Percentiles rank a stretch among this genome's conserved stretches.
phyloP scores from a whole-genome alignment of 371 early-diverging fungal species.

The Haplosporangium sp. region DNA sequence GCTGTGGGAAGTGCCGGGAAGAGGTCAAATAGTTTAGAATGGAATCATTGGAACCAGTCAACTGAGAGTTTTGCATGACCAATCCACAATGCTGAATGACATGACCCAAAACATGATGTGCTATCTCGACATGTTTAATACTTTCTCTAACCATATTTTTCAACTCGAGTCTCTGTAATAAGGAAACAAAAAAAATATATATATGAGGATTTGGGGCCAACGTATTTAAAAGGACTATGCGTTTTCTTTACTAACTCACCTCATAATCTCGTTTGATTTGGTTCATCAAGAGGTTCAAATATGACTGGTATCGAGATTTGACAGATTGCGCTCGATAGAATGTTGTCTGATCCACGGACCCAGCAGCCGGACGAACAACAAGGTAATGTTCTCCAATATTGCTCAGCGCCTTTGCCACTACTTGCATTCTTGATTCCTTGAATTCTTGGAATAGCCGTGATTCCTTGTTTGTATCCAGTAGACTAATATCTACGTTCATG shows the following conservation, averaged over 20 bases:
- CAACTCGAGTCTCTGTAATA: constrained; percentile 23
- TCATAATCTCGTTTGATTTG: constrained; percentile 42
- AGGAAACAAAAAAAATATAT: not conserved
- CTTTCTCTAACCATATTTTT: constrained; percentile 17
- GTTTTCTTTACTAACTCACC: constrained; percentile 5
- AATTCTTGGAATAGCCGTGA: constrained; percentile 22
- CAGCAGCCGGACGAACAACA: constrained; percentile 2
- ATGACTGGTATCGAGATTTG: constrained; percentile 24
- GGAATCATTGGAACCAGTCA: constrained; percentile 22
- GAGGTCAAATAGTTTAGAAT: constrained; percentile 36
- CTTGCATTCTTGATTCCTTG: constrained; percentile 25
- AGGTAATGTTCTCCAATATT: constrained; percentile 48
- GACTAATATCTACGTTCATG: constrained; percentile 8
- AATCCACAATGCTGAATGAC: constrained; percentile 44
- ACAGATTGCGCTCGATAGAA: constrained; percentile 13
- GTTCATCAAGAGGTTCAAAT: constrained; percentile 18
- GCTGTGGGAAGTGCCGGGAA: constrained; percentile 36
- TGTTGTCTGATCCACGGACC: constrained; percentile 8
- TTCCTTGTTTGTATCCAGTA: constrained; percentile 15
- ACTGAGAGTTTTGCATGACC: constrained; percentile 26
- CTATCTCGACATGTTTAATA: constrained; percentile 19
- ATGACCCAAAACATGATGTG: constrained; percentile 30
- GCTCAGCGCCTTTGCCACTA: constrained; percentile 31
- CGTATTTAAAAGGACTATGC: too few relatives aligned
- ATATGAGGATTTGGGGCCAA: not conserved